Evolutionary conservation across 306 rosid genomes (phyloP), one percentile per base, ranked within the genome.

Genomic region (Oemleria cerasiformis): DNA sequence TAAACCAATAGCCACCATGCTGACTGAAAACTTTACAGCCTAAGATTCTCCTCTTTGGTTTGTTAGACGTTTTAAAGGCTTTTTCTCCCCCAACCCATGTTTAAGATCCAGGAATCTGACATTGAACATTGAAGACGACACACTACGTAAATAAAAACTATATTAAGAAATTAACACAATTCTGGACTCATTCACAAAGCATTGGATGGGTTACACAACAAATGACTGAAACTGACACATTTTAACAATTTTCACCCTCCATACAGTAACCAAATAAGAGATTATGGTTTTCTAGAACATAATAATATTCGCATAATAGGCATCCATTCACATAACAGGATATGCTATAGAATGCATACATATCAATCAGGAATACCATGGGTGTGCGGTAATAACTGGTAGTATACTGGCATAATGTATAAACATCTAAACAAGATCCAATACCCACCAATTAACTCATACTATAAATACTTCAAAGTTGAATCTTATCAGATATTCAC

Each of bases 201-300:
- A 16, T 60, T 15, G 21, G 65, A 19, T n/a, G 68, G 9, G 30
- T 21, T 41, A 41, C 36, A 19, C 50, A 40, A 63, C 68, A 63
- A 63, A 63, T 19, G 30, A 63, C 67, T 63, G 67, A 42, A 38
- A 63, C 67, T 63, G 34, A 34, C 15, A 4, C 17, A 61, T 38
- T 10, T 8, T 61, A 17, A 61, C 65, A 0, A 59, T 59, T 30
- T 9, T 59, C 30, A 59, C 66, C 47, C 47, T 17, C 14, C 45
- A 41, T 63, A 63, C 41, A 9, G 49, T 19, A 41, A 63, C 49
- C 68, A 14, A 61, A 19, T 53, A 53, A 3, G 58, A 3, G 4
- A 58, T 58, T 30, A 58, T 30, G 39, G 41, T 30, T 58, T 58
- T 6, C 39, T 40, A 58, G 14, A 58, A 25, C 9, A 25, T 58